These are phyloP conservation scores for Corinectria fuckeliana DNA, from an alignment of 2,329 filamentous ascomycete genomes.

Conservation along the genomic window DNA sequence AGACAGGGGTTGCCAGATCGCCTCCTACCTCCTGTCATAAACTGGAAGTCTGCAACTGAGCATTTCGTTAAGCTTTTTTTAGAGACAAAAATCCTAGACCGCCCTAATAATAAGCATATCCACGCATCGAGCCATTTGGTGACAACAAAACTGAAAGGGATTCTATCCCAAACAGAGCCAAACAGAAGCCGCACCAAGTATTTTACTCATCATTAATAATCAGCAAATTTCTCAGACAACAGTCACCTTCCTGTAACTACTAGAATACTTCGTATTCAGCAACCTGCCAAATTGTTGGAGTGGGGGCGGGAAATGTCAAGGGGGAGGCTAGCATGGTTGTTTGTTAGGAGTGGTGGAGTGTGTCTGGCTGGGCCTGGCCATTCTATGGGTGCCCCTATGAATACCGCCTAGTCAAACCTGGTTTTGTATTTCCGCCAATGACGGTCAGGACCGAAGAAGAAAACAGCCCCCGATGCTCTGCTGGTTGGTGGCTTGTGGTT, in stretches of 20 bases:
- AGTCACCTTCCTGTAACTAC: too few species aligned
- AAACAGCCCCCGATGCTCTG: neutral
- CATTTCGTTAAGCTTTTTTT: neutral
- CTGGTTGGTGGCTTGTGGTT: neutral
- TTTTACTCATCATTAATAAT: too few species aligned
- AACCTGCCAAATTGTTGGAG: neutral
- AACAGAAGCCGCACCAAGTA: too few species aligned
- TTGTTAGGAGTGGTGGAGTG: neutral
- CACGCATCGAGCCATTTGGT: neutral
- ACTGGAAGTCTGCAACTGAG: too few species aligned
- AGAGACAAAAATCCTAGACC: neutral
- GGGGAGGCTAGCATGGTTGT: neutral
- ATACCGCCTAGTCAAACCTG: neutral
- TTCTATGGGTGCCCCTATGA: too few species aligned
- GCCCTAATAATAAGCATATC: neutral
- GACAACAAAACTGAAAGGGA: neutral
- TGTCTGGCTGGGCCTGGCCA: neutral
- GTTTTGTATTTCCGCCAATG: neutral
- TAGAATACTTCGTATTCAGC: neutral
- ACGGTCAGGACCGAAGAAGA: neutral
- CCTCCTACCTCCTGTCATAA: too few species aligned
- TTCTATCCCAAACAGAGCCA: too few species aligned
- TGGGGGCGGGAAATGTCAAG: neutral
- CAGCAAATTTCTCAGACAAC: too few species aligned
- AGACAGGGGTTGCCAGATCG: neutral